These are phyloP conservation scores for Trichocomaceae sp. DNA, from an alignment of 2,329 filamentous ascomycete genomes.

Conservation along the genomic window DNA sequence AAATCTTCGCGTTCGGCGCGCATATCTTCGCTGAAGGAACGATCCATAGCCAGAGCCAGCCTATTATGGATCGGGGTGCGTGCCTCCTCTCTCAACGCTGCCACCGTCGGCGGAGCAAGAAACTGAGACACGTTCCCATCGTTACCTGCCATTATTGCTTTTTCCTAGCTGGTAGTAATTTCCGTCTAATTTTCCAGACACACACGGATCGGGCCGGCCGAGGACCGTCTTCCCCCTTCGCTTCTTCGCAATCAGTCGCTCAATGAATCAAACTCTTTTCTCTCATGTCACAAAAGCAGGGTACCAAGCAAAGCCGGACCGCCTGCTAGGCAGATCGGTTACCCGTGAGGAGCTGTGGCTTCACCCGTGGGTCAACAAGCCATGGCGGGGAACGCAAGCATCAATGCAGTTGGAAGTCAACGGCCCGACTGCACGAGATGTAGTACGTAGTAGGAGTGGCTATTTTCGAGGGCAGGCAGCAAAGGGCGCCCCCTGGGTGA, in stretches of 20 bases:
- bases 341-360: conserved; percentile 36
- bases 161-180: conserved; percentile 7
- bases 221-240: not conserved
- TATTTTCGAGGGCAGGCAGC: not conserved
- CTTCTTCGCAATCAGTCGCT: no score
- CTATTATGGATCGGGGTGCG: conserved; percentile 29
- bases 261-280: not conserved
- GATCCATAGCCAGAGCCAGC: conserved; percentile 41
- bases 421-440: conserved; percentile 5
- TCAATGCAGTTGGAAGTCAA: conserved; percentile 9
- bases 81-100: conserved; percentile 39
- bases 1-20: conserved; percentile 89
- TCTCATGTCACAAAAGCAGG: not conserved
- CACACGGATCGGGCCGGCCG: not conserved
- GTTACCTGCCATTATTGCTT: conserved; percentile 37
- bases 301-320: conserved; percentile 29
- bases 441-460: not conserved
- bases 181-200: conserved; percentile 9
- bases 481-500: not conserved
- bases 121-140: conserved; percentile 31
- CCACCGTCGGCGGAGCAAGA: conserved; percentile 40
- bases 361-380: conserved; percentile 36
- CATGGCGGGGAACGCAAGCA: conserved; percentile 24
- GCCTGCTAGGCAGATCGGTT: conserved; percentile 41
- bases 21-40: conserved; percentile 77